Evolutionary conservation across 768 basidiomycete genomes (phyloP).

Genomic region (Leucosporidium creatinivorum): DNA sequence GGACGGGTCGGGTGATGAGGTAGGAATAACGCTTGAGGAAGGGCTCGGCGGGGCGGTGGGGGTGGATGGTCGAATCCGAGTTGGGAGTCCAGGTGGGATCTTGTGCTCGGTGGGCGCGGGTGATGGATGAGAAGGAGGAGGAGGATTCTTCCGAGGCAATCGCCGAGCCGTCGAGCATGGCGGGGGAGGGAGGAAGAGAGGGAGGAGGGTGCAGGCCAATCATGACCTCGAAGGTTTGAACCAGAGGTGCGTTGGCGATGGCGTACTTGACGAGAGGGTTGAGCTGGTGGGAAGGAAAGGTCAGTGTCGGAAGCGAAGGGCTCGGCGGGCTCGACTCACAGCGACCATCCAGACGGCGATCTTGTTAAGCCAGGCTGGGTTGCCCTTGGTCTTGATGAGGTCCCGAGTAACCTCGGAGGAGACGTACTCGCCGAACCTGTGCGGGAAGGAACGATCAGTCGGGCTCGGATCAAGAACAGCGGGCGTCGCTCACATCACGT

Average conservation of each 20-base stretch:
- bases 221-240: slow-evolving; percentile 69
- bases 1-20: background rate
- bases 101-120: background rate
- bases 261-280: slow-evolving; percentile 66
- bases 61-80: background rate
- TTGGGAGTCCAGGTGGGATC: background rate
- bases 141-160: slow-evolving; percentile 10
- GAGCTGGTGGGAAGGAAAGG: slow-evolving; percentile 2
- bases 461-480: slow-evolving; percentile 45
- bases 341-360: slow-evolving; percentile 81
- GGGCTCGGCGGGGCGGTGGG: background rate
- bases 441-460: background rate
- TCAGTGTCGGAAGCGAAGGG: slow-evolving; percentile 36
- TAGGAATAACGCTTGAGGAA: slow-evolving; percentile 1
- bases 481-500: slow-evolving; percentile 58
- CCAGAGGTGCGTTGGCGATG: slow-evolving; percentile 61
- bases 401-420: slow-evolving; percentile 63
- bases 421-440: slow-evolving; percentile 35
- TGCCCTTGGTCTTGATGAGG: slow-evolving; percentile 63
- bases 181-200: background rate
- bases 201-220: slow-evolving; percentile 43
- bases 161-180: background rate
- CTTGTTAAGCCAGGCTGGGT: slow-evolving; percentile 62
- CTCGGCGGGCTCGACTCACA: slow-evolving; percentile 48
- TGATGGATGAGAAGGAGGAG: background rate